Conservation (phyloP, 306 rosid species). For the Pterocarpus santalinus region DNA sequence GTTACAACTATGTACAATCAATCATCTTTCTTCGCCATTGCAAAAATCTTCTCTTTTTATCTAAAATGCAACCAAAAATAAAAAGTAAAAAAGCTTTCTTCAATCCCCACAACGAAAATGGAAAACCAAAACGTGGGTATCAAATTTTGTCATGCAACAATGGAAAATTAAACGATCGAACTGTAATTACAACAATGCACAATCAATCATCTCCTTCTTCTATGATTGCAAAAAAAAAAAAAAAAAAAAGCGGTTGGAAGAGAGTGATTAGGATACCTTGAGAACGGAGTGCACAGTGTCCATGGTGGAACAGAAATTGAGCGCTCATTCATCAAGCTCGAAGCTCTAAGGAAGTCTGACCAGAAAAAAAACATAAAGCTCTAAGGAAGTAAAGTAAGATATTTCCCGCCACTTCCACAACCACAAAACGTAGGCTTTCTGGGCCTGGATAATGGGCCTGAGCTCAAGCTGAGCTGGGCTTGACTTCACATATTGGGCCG, state of each 20-base stretch:
- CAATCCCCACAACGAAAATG: not conserved
- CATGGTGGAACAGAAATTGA: conserved; percentile 45
- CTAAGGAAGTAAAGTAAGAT: not conserved
- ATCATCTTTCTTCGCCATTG: conserved; percentile 9
- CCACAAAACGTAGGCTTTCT: not conserved
- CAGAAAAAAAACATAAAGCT: too few relatives aligned
- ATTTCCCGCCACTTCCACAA: conserved; percentile 38
- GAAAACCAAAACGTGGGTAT: not conserved
- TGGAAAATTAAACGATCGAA: not conserved
- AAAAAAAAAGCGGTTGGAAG: not conserved
- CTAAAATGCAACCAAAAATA: not conserved
- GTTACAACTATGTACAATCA: conserved; percentile 18
- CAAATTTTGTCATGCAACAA: not conserved
- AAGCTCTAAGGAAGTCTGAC: not conserved
- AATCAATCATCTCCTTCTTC: conserved; percentile 9
- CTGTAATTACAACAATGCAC: not conserved
- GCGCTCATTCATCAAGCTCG: not conserved
- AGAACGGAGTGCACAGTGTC: conserved; percentile 59
- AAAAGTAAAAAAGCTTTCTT: not conserved
- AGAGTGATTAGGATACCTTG: conserved; percentile 55
- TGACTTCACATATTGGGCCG: too few relatives aligned
- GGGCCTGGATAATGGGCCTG: not conserved
- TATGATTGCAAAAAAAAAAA: not conserved
- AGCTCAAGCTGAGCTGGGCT: too few relatives aligned
- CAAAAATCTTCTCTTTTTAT: not conserved